Evolutionary conservation across 2,329 filamentous ascomycete genomes (phyloP), one percentile per base, ranked within the genome.

Genomic region (Elsinoe batatas): DNA sequence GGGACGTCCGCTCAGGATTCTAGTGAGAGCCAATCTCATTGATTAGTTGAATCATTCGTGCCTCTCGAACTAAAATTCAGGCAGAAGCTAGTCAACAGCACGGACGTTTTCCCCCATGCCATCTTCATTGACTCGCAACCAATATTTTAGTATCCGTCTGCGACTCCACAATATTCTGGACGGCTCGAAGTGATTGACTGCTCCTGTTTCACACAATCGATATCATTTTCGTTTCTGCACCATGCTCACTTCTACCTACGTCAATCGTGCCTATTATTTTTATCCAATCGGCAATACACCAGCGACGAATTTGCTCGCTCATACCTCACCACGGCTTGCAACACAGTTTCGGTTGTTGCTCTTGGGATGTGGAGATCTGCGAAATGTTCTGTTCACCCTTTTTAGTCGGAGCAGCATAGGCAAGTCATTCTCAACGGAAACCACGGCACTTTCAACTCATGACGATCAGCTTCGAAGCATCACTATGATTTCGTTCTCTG

Each of bases 291-390:
- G 72, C 1, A 79, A 79, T 63, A 80, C 75, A 0, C 76, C 79
- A 3, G 78, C 80, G 4, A 68, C 74, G 6, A 76, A 71, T 60
- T 65, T 82, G 7, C 75, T 74, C 0, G 68, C 72, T 49, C 66
- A 69, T 33, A 60, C 81, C 1, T 76, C 79, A 0, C 74, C 74
- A 8, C 13, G 38, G 12, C n/a, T 20, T 10, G 78, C 76, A 3
- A 59, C 73, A n/a, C 68, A 77, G 61, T 77, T 72, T 1, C 65
- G 73, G 46, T 65, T 82, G 4, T 69, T 84, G 13, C 70, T 78
- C 1, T 70, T 84, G 2, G 79, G 77, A 1, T 81, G 77, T 56
- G 78, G 79, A 10, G 81, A 84, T 66, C 67, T 76, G 42, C 73
- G 79, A 11, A 78, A 79, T 58, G 71, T 84, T 26, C 66, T 84